phyloP scores from a whole-genome alignment of 352 stramenopile genomes.

The Thalassiosira allenii region DNA sequence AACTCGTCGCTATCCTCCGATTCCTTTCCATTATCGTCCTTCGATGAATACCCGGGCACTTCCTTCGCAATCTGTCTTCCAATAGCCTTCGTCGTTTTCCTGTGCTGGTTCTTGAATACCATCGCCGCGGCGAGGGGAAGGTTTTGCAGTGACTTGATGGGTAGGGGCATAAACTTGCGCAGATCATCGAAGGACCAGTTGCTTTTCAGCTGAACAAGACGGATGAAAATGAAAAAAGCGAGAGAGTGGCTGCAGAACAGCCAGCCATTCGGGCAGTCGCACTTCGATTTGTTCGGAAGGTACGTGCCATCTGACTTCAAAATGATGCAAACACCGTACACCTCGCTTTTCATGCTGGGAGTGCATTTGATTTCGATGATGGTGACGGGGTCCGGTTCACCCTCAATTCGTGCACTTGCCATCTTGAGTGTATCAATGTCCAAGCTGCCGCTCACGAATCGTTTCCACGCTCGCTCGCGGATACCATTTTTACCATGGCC shows the following conservation, averaged over 20 bases:
- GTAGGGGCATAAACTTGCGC: conserved; percentile 1
- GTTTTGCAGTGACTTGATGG: conserved; percentile 23
- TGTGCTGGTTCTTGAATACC: conserved; percentile 11
- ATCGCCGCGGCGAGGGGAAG: conserved; percentile 7
- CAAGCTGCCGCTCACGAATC: conserved; percentile 21
- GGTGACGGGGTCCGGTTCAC: background rate
- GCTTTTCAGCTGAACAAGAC: conserved; percentile 8
- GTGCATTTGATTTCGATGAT: conserved; percentile 32
- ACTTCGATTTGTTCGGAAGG: conserved; percentile 7
- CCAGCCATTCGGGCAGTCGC: conserved; percentile 20
- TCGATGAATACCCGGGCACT: conserved; percentile 5
- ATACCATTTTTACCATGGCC: conserved; percentile 33
- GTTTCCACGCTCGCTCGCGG: conserved; percentile 2
- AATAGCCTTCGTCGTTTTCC: background rate
- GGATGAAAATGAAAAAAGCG: conserved; percentile 10
- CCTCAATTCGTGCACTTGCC: background rate
- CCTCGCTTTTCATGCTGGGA: conserved; percentile 28
- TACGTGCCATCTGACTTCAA: conserved; percentile 5
- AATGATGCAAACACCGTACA: conserved; percentile 14
- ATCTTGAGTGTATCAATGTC: conserved; percentile 26
- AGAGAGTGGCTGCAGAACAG: conserved; percentile 25
- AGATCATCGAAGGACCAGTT: conserved; percentile 16
- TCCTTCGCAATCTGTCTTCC: conserved; percentile 2
- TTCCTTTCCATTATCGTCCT: background rate
- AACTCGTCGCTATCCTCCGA: conserved; percentile 9